phyloP scores from a whole-genome alignment of 805 yeast genomes.

The Cyberlindnera misumaiensis region DNA sequence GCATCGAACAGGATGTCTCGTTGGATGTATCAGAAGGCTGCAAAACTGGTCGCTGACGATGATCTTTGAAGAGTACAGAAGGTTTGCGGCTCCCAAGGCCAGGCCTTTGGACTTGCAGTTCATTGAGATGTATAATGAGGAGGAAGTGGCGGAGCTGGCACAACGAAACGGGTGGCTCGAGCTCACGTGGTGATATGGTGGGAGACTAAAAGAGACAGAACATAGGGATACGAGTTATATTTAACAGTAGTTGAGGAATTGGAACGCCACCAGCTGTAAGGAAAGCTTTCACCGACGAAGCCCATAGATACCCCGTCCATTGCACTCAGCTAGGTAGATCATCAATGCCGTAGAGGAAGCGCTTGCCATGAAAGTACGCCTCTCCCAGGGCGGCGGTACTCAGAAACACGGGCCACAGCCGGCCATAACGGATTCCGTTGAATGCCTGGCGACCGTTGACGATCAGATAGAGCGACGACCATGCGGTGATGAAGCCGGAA shows the following conservation, averaged over 20 bases:
- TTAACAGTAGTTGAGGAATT: too few species aligned
- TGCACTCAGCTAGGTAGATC: neutral
- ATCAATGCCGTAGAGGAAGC: conserved; percentile 39
- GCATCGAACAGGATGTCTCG: conserved; percentile 93
- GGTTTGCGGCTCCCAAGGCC: conserved; percentile 92
- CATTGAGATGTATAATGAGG: conserved; percentile 79
- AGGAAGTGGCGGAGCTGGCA: conserved; percentile 52
- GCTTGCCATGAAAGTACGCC: conserved; percentile 60
- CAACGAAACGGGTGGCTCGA: conserved; percentile 54
- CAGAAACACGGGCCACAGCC: conserved; percentile 56
- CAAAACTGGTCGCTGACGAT: conserved; percentile 92
- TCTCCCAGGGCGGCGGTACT: conserved; percentile 54
- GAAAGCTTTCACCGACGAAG: too few species aligned
- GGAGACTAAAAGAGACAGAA: too few species aligned
- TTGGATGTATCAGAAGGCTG: conserved; percentile 83
- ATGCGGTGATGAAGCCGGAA: conserved; percentile 72
- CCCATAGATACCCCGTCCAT: too few species aligned
- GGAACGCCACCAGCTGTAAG: too few species aligned
- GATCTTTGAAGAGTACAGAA: conserved; percentile 92
- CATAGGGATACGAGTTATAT: neutral
- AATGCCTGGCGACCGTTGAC: conserved; percentile 62
- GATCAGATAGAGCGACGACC: conserved; percentile 69
- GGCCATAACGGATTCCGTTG: conserved; percentile 45
- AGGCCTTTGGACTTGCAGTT: conserved; percentile 94
- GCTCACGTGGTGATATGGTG: conserved; percentile 50